phyloP scores from a whole-genome alignment of 495 filamentous ascomycete species.

The Podospora comata region DNA sequence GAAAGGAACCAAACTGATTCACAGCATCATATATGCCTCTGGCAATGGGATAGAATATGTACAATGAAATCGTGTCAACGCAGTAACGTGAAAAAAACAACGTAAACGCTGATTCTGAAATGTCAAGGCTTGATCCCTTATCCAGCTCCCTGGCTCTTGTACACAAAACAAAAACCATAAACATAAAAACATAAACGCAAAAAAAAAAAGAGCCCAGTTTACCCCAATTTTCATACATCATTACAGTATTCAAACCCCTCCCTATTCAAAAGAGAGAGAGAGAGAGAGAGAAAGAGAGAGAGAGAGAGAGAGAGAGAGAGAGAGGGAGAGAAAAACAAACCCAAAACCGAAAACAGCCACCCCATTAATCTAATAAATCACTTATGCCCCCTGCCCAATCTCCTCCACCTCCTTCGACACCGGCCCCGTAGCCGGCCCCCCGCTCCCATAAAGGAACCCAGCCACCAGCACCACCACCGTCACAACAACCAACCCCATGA shows the following conservation, averaged over 20 bases:
- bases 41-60: no score
- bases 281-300: not conserved
- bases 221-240: not conserved
- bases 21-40: not conserved
- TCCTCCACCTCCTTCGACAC: not conserved
- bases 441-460: conserved; percentile 25
- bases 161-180: not conserved
- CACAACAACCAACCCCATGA: conserved; percentile 54
- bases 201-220: not conserved
- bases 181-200: not conserved
- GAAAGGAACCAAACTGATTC: not conserved
- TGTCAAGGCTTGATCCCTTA: not conserved
- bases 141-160: not conserved
- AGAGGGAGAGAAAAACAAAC: not conserved
- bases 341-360: not conserved
- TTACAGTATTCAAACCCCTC: not conserved
- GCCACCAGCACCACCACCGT: conserved; percentile 54
- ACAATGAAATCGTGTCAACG: no score
- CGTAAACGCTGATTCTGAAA: no score
- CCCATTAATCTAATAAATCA: not conserved
- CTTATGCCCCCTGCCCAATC: not conserved
- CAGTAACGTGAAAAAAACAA: no score
- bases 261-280: not conserved
- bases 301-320: not conserved
- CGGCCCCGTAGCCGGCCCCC: not conserved